These are phyloP conservation scores for Zygosaccharomyces lentus DNA, from an alignment of 805 yeast species.

Conservation along the genomic window DNA sequence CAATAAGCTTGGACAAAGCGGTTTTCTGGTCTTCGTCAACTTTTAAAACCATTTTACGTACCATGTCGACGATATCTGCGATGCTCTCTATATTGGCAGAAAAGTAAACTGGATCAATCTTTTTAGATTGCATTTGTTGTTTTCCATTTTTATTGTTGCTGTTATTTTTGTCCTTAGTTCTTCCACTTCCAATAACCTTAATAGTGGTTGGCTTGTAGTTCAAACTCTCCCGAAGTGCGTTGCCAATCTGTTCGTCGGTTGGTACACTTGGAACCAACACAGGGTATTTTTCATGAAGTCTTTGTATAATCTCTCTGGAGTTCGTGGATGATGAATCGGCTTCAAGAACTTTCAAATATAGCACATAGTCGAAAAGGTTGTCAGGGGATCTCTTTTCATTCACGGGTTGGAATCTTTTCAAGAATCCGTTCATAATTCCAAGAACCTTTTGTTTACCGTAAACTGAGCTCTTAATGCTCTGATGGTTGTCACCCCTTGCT, in stretches of 20 bases:
- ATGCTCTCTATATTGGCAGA: constrained; percentile 38
- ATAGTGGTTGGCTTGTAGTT: constrained; percentile 49
- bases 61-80: constrained; percentile 4
- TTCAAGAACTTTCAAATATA: constrained; percentile 48
- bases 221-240: constrained; percentile 52
- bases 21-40: constrained; percentile 2
- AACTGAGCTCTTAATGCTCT: constrained; percentile 56
- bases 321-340: constrained; percentile 48
- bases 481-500: constrained; percentile 82
- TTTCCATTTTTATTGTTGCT: constrained; percentile 12
- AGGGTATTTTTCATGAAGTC: constrained; percentile 42
- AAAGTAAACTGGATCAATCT: constrained; percentile 42
- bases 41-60: constrained; percentile 13
- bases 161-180: not conserved
- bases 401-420: constrained; percentile 63
- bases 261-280: constrained; percentile 42
- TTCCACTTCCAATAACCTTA: constrained; percentile 31
- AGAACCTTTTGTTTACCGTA: constrained; percentile 48
- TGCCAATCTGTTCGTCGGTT: constrained; percentile 38
- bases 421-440: constrained; percentile 69
- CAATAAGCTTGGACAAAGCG: constrained; percentile 30
- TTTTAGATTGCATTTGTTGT: constrained; percentile 12
- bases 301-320: constrained; percentile 40
- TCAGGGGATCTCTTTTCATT: constrained; percentile 52
- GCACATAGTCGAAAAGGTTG: constrained; percentile 56